Base-by-base conservation (phyloP, 140 eudicot genomes). In the Ambrosia hybrid region DNA sequence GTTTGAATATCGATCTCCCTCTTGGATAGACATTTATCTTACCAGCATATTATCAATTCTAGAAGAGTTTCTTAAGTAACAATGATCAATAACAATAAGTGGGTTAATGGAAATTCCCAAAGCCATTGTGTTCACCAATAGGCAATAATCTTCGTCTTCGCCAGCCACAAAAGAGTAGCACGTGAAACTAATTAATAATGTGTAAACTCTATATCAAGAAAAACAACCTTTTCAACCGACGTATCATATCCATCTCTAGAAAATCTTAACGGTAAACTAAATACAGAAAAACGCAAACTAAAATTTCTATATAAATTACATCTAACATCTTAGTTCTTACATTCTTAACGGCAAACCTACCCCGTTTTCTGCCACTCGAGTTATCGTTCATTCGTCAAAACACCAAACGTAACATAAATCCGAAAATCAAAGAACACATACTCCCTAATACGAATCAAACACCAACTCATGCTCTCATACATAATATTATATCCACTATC, bases 121-220 rank as follows among this genome's bases (percentile, higher is more conserved):
- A 76, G 66, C 15, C 2, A 69, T 26, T 65, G 65, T 59, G 51
- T 51, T 77, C 51, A 62, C 46, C 57, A 70, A 70, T 57, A 58
- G 1, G 26, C 26, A 59, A 30, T 33, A 21, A 21, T 21, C 26
- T 72, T 26, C 38, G 11, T 57, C 57, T 71, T 57, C 38, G 57
- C 59, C 58, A 72, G 46, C 33, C 58, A 45, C 58, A 9, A 10
- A 13, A 72, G 68, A 39, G 64, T 36, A 62, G 64, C 64, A 73
- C 33, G 3, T n/a, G n/a, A 62, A 63, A 49, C 43, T 16, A 46
- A 48, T 48, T 9, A n/a, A 74, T 57, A 57, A 45, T 9, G 66
- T 8, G 66, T 26, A 71, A 63, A 64, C 43, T 71, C 63, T 43
- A 12, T 8, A 71, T 45, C 62, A 63, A n/a, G 34, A 78, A 53